Conservation (phyloP, 2,329 filamentous ascomycete species). For the Tetracladium maxilliforme region DNA sequence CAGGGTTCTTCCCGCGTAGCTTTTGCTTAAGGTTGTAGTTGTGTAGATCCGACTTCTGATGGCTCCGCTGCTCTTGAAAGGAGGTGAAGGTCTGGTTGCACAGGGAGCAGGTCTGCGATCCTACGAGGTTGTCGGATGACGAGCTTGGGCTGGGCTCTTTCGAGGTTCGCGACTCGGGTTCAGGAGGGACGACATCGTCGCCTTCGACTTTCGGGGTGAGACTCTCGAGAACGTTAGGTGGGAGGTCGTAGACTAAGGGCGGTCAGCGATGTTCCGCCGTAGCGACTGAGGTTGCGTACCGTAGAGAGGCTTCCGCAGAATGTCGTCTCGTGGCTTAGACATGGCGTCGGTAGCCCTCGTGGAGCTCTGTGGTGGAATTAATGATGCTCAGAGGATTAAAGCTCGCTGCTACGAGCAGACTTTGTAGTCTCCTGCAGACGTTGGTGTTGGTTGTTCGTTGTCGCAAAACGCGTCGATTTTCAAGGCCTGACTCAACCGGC, state of each 20-base stretch:
- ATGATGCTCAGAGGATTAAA: too few relatives aligned
- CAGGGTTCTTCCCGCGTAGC: constrained; percentile 54
- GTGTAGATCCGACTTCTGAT: constrained; percentile 83
- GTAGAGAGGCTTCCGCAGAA: constrained; percentile 21
- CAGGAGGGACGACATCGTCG: constrained; percentile 12
- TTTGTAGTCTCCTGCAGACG: too few relatives aligned
- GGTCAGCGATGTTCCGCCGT: constrained; percentile 6
- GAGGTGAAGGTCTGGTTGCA: constrained; percentile 60
- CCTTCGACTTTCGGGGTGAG: constrained; percentile 15
- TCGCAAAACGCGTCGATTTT: too few relatives aligned
- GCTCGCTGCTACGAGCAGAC: too few relatives aligned
- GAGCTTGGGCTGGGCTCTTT: constrained; percentile 14
- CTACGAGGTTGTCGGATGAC: constrained; percentile 27
- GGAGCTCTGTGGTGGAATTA: too few relatives aligned
- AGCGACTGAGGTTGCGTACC: constrained; percentile 10
- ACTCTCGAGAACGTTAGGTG: constrained; percentile 17
- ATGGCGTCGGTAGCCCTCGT: too few relatives aligned
- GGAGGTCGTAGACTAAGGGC: constrained; percentile 15
- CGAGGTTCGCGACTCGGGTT: constrained; percentile 10
- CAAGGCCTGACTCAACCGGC: too few relatives aligned
- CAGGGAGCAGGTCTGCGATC: constrained; percentile 65
- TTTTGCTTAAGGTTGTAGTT: constrained; percentile 92
- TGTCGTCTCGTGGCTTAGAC: constrained; percentile 18
- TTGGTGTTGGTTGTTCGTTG: too few relatives aligned
- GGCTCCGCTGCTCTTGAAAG: constrained; percentile 68